These are phyloP conservation scores for Ophiobolus disseminans DNA, from an alignment of 2,329 filamentous ascomycete genomes.

Conservation along the genomic window DNA sequence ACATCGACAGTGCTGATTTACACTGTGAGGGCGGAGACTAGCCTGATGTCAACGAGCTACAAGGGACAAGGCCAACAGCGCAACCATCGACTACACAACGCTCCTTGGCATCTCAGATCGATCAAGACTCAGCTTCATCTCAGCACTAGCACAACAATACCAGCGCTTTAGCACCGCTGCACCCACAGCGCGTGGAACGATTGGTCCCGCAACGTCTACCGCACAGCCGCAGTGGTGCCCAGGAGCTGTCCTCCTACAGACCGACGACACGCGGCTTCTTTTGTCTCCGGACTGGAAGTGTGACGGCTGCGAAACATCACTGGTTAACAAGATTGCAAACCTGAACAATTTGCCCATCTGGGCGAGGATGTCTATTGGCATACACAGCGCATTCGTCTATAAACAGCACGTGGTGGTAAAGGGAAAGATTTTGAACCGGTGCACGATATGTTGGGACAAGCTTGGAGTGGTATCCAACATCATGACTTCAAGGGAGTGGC, in stretches of 20 bases:
- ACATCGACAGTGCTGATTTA: too few species aligned
- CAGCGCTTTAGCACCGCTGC: too few species aligned
- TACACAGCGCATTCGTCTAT: not conserved
- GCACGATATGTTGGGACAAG: not conserved
- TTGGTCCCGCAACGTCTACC: not conserved
- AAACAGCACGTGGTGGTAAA: not conserved
- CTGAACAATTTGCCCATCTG: not conserved
- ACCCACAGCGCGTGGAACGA: not conserved
- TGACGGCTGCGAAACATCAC: not conserved
- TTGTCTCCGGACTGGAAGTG: not conserved
- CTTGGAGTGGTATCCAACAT: not conserved
- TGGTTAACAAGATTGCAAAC: not conserved
- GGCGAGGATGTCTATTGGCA: not conserved
- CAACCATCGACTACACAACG: too few species aligned
- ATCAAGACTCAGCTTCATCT: too few species aligned
- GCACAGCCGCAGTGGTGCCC: not conserved
- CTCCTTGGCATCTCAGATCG: too few species aligned
- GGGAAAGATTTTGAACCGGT: not conserved
- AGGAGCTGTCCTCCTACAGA: not conserved
- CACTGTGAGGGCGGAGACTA: too few species aligned
- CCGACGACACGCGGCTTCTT: not conserved
- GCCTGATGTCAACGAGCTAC: too few species aligned
- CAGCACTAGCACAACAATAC: too few species aligned
- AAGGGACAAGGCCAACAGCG: too few species aligned
- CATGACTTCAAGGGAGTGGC: not conserved